Evolutionary conservation across 106 monocot genomes (phyloP).

Genomic region (Iris macrosiphon): DNA sequence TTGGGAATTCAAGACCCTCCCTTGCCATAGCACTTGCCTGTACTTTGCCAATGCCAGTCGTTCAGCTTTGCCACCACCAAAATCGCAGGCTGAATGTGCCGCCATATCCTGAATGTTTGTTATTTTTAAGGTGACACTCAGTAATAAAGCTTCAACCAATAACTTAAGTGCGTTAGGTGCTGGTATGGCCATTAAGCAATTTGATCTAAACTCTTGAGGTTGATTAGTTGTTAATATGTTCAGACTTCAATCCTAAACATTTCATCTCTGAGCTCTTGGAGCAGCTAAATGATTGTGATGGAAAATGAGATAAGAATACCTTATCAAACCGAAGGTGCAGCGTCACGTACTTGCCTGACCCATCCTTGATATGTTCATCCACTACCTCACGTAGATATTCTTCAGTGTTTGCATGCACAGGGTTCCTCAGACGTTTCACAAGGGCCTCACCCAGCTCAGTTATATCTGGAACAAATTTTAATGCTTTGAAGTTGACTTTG

Average conservation of each 20-base stretch:
- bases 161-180: too few species aligned
- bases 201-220: too few species aligned
- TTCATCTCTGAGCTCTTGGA: background rate
- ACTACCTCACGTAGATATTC: slow-evolving; percentile 32
- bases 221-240: background rate
- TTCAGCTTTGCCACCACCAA: slow-evolving; percentile 94
- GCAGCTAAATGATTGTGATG: background rate
- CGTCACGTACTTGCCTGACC: slow-evolving; percentile 52
- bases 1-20: slow-evolving; percentile 83
- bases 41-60: slow-evolving; percentile 83
- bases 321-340: slow-evolving; percentile 94
- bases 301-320: slow-evolving; percentile 25
- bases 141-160: too few species aligned
- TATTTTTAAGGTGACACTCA: slow-evolving; percentile 3
- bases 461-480: slow-evolving; percentile 79
- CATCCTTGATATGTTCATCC: slow-evolving; percentile 12
- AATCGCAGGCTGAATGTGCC: slow-evolving; percentile 95
- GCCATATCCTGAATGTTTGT: slow-evolving; percentile 77
- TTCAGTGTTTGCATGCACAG: slow-evolving; percentile 10
- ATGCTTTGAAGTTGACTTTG: slow-evolving; percentile 91
- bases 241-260: background rate
- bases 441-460: slow-evolving; percentile 64
- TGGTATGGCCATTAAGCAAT: too few species aligned
- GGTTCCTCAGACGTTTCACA: slow-evolving; percentile 61
- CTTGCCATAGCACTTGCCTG: slow-evolving; percentile 95